Evolutionary conservation across 441 rosid species (phyloP).

Genomic region (Aquilaria agallochum): DNA sequence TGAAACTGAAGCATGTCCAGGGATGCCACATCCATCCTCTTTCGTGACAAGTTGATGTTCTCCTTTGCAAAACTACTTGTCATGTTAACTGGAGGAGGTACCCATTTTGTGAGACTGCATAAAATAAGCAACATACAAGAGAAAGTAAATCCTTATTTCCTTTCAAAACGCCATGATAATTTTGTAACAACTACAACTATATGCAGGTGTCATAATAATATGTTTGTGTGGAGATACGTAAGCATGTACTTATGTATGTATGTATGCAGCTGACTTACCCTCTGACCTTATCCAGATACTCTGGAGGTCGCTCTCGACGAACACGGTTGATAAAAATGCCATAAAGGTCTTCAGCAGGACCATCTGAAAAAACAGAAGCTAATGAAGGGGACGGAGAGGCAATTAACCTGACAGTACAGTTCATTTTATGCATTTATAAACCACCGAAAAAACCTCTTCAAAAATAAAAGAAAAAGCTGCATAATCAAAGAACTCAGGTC

Average conservation of each 20-base stretch:
- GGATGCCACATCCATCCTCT: constrained; percentile 93
- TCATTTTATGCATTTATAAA: neutral
- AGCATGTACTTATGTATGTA: neutral
- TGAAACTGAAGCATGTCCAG: constrained; percentile 99
- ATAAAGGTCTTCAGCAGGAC: constrained; percentile 94
- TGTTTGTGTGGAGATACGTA: too few species aligned
- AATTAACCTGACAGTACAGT: too few species aligned
- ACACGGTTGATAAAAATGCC: constrained; percentile 84
- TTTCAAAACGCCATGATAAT: neutral
- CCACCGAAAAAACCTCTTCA: neutral
- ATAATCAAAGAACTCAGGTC: neutral
- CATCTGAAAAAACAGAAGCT: constrained; percentile 38
- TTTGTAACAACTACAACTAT: too few species aligned
- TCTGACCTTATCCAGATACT: constrained; percentile 62
- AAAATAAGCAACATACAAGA: constrained; percentile 11
- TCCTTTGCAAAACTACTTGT: constrained; percentile 66
- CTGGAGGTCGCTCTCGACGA: constrained; percentile 77
- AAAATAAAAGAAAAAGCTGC: neutral
- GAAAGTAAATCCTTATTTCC: neutral
- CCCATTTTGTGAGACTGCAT: constrained; percentile 96
- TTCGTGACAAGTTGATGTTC: constrained; percentile 65
- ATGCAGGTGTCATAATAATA: too few species aligned
- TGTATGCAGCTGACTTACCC: constrained; percentile 48
- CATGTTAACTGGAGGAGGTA: constrained; percentile 95
- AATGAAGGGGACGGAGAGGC: too few species aligned